Evolutionary conservation across 1,139 yeast species (phyloP).

Genomic region (Kodamaea suecica): DNA sequence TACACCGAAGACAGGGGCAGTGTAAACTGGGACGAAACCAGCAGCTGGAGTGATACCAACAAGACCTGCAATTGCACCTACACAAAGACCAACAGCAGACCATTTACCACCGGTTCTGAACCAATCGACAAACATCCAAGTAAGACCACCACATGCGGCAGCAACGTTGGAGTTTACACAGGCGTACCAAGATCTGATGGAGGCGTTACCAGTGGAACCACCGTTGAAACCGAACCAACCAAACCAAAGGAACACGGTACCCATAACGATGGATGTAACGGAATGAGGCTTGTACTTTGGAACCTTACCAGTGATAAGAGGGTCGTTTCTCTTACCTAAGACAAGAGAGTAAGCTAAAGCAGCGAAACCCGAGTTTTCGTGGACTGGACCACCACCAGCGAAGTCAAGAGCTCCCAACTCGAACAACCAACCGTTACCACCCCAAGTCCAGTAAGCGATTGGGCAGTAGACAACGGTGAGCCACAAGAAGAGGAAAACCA

Average conservation of each 20-base stretch:
- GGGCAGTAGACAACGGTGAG: conserved; percentile 96
- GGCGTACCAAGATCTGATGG: conserved; percentile 92
- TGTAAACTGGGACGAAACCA: conserved; percentile 89
- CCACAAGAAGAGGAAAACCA: conserved; percentile 91
- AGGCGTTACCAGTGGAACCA: conserved; percentile 90
- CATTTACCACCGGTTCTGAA: conserved; percentile 86
- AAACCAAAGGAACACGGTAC: conserved; percentile 92
- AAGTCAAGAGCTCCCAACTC: conserved; percentile 84
- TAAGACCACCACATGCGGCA: conserved; percentile 85
- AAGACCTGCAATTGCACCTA: conserved; percentile 90
- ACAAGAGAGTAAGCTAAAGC: conserved; percentile 89
- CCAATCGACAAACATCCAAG: conserved; percentile 92
- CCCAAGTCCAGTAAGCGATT: conserved; percentile 97
- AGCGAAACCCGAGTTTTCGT: conserved; percentile 90
- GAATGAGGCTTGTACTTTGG: conserved; percentile 93
- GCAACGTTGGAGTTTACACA: conserved; percentile 89
- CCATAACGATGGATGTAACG: conserved; percentile 85
- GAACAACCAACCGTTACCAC: conserved; percentile 83
- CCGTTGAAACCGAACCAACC: conserved; percentile 99
- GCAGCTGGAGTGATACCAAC: conserved; percentile 98
- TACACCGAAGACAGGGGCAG: conserved; percentile 79
- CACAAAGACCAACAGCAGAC: conserved; percentile 93
- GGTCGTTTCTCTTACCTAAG: conserved; percentile 90
- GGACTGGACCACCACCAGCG: conserved; percentile 99
- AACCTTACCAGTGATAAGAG: conserved; percentile 61